Evolutionary conservation across 1,284 basidiomycete species (phyloP), one percentile per base, ranked within the genome.

Genomic region (Sporisorium reilianum): DNA sequence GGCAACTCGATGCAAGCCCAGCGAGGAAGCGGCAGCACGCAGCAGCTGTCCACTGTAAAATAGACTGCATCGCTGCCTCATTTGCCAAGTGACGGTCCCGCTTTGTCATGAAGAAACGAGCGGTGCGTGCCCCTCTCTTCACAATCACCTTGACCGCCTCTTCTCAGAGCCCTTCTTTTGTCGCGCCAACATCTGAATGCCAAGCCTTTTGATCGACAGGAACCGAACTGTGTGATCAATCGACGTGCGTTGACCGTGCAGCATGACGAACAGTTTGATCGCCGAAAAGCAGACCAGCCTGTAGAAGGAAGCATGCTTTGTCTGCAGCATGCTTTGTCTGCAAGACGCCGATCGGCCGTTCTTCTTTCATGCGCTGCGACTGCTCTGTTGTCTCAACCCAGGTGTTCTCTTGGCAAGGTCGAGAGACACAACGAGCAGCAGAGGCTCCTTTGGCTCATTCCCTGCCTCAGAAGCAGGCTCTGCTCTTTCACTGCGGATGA

Each of bases 191-290:
- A n/a, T n/a, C n/a, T n/a, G 36, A 18, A 41, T 48, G 46, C 46
- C 46, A 48, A 48, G 46, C 26, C 9, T 48, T n/a, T 48, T 41
- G 46, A 48, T 48, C n/a, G 46, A 48, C 46, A 32, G 46, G n/a
- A 12, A 48, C 46, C 26, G 16, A 46, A 23, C 45, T 46, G 22
- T 16, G 12, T 16, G 18, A 20, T 3, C 38, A 20, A 38, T 38
- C 36, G 36, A 34, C 11, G 6, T 34, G 32, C 44, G 44, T 18
- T 30, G 45, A 46, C 45, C 22, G 28, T 48, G 46, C 46, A 48
- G 26, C 45, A 46, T 46, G 45, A 46, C 16, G 26, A 26, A 28
- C 23, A 41, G 38, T n/a, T n/a, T 41, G 38, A 20, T 20, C 38
- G n/a, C 38, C 38, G 38, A 38, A 12, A n/a, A 34, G 32, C 32